phyloP scores from a whole-genome alignment of 495 filamentous ascomycete species.

The Penicillium flavigenum region DNA sequence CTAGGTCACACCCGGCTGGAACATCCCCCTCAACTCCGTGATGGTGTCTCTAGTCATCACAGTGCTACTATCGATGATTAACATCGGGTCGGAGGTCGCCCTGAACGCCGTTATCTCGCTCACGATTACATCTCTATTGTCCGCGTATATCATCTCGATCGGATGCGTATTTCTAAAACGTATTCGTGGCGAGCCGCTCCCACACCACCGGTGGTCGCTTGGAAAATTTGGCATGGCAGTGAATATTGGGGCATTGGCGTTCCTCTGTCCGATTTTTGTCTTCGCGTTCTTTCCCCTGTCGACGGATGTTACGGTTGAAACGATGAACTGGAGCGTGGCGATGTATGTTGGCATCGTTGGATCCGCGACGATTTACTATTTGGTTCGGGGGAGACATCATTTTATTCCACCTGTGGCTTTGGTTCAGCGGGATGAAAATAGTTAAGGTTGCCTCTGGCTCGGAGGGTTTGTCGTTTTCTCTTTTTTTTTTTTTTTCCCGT shows the following conservation, averaged over 20 bases:
- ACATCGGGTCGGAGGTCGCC: constrained; percentile 51
- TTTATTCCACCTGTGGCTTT: constrained; percentile 48
- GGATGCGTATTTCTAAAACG: constrained; percentile 49
- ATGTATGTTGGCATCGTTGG: constrained; percentile 48
- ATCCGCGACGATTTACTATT: constrained; percentile 49
- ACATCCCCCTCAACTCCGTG: constrained; percentile 54
- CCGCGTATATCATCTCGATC: constrained; percentile 53
- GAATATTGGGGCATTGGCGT: constrained; percentile 43
- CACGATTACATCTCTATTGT: constrained; percentile 39
- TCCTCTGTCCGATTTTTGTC: constrained; percentile 49
- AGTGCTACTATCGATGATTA: constrained; percentile 52
- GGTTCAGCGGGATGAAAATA: constrained; percentile 38
- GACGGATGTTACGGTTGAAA: constrained; percentile 38
- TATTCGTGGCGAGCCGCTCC: constrained; percentile 40
- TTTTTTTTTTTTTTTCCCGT: background rate
- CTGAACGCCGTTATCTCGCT: constrained; percentile 51
- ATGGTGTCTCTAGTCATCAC: constrained; percentile 45
- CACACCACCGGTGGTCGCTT: constrained; percentile 49
- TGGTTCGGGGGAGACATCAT: constrained; percentile 37
- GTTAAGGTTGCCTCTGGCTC: background rate
- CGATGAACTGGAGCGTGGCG: constrained; percentile 52
- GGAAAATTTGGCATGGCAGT: constrained; percentile 48
- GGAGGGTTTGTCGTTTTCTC: background rate
- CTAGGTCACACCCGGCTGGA: constrained; percentile 49
- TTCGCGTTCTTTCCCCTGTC: constrained; percentile 54